phyloP scores from a whole-genome alignment of 768 basidiomycete species.

The Mycena kentingensis region DNA sequence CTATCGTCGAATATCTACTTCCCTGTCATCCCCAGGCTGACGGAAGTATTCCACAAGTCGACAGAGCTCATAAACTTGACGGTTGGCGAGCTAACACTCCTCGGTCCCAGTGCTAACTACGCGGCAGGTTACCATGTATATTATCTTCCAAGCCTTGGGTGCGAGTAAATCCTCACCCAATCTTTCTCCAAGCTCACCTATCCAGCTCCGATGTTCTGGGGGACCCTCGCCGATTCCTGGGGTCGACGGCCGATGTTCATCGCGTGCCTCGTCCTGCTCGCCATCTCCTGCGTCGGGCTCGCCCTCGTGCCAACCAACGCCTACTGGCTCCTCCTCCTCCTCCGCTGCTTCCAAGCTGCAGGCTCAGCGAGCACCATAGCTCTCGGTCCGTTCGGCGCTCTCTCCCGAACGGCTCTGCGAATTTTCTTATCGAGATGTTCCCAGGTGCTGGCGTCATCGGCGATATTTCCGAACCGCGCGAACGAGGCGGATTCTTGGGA shows the following conservation, averaged over 20 bases:
- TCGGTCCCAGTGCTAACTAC: not conserved
- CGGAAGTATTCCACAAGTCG: conserved; percentile 61
- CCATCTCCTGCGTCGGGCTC: conserved; percentile 66
- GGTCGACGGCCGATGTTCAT: conserved; percentile 68
- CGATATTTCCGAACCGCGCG: conserved; percentile 72
- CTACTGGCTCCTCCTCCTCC: conserved; percentile 78
- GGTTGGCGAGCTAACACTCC: conserved; percentile 42
- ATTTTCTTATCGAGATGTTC: not conserved
- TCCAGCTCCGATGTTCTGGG: conserved; percentile 68
- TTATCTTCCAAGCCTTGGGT: conserved; percentile 69
- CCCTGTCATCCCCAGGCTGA: conserved; percentile 73
- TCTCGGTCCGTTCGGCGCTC: conserved; percentile 45
- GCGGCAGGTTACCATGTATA: conserved; percentile 63
- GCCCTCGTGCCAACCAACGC: conserved; percentile 52
- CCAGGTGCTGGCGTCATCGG: conserved; percentile 75
- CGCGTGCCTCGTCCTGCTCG: conserved; percentile 62
- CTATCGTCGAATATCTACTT: conserved; percentile 74
- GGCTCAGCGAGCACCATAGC: conserved; percentile 82
- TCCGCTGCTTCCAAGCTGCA: conserved; percentile 76
- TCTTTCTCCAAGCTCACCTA: conserved; percentile 1
- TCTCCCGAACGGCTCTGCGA: not conserved
- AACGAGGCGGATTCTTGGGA: conserved; percentile 76
- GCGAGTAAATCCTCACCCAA: conserved; percentile 17
- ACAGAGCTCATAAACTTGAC: conserved; percentile 78
- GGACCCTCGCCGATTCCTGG: conserved; percentile 63